Percentiles rank a stretch among this genome's conserved stretches.
These are phyloP conservation scores for Vitis riparia DNA, from an alignment of 164 flowering plant genomes.

Conservation along the genomic window DNA sequence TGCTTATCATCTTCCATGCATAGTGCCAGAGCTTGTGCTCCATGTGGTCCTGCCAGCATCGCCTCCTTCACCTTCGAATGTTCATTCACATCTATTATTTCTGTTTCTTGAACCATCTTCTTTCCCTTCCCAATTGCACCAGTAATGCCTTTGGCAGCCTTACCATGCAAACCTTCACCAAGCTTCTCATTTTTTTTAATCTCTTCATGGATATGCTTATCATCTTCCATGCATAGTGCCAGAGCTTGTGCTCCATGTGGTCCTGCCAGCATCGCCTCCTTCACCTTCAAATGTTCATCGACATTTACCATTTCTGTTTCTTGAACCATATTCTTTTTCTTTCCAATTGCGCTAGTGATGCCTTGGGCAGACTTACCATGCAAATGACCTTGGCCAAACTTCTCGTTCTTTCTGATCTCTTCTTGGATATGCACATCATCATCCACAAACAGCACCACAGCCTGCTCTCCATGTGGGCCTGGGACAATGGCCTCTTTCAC, in stretches of 20 bases:
- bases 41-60: slow-evolving; percentile 21
- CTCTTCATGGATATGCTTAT: slow-evolving; percentile 32
- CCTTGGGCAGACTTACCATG: slow-evolving; percentile 2
- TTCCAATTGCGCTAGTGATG: too few relatives aligned
- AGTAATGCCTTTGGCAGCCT: slow-evolving; percentile 3
- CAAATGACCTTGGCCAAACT: slow-evolving; percentile 13
- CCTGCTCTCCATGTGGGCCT: slow-evolving; percentile 57
- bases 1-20: slow-evolving; percentile 43
- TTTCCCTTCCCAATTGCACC: neutral
- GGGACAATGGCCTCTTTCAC: slow-evolving; percentile 55
- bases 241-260: slow-evolving; percentile 23
- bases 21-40: slow-evolving; percentile 20
- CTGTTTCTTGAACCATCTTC: neutral
- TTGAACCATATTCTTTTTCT: too few relatives aligned
- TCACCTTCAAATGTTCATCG: slow-evolving; percentile 19
- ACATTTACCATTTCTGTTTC: slow-evolving; percentile 15
- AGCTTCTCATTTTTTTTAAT: slow-evolving; percentile 23
- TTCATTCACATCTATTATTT: slow-evolving; percentile 11
- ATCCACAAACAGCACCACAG: slow-evolving; percentile 39
- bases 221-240: slow-evolving; percentile 37
- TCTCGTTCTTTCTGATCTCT: slow-evolving; percentile 37
- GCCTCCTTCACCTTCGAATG: slow-evolving; percentile 6
- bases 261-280: slow-evolving; percentile 16
- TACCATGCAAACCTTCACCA: slow-evolving; percentile 24
- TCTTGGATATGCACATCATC: slow-evolving; percentile 51